A percentile compares a stretch with the other conserved stretches of the same genome.
These are phyloP conservation scores for Talaromyces albobiverticillius DNA, from an alignment of 2,329 filamentous ascomycete genomes.

Conservation along the genomic window DNA sequence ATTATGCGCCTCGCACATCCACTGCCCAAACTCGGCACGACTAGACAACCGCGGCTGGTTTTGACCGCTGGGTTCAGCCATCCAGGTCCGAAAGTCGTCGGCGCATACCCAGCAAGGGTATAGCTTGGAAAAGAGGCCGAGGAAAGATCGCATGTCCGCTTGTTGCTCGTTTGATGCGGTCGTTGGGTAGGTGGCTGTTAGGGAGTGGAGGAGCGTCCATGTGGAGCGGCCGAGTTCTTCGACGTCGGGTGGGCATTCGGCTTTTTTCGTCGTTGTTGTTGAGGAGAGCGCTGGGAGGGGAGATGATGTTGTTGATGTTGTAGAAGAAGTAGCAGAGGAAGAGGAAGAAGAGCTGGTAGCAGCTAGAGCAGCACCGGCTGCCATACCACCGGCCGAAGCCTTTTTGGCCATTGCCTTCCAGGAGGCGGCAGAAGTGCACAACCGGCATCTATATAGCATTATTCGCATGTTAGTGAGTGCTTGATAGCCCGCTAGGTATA, in stretches of 20 bases:
- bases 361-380: slow-evolving; percentile 21
- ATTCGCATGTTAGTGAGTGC: not conserved
- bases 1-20: slow-evolving; percentile 53
- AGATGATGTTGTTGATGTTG: slow-evolving; percentile 25
- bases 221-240: slow-evolving; percentile 80
- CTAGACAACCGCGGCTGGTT: slow-evolving; percentile 63
- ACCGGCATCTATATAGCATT: slow-evolving; percentile 45
- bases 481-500: no score
- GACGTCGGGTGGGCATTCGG: slow-evolving; percentile 87
- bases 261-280: slow-evolving; percentile 36
- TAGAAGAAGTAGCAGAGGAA: slow-evolving; percentile 25
- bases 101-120: slow-evolving; percentile 98
- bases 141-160: slow-evolving; percentile 71
- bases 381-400: slow-evolving; percentile 23
- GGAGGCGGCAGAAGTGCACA: slow-evolving; percentile 47
- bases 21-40: slow-evolving; percentile 46
- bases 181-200: slow-evolving; percentile 81
- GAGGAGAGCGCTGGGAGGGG: slow-evolving; percentile 21
- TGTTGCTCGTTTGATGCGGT: slow-evolving; percentile 67
- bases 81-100: slow-evolving; percentile 82
- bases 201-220: slow-evolving; percentile 91
- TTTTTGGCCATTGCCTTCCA: slow-evolving; percentile 46
- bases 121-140: slow-evolving; percentile 75
- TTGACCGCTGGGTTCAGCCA: slow-evolving; percentile 55
- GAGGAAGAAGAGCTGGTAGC: slow-evolving; percentile 16